Evolutionary conservation across 345 rosid species (phyloP), one percentile per base, ranked within the genome.

Genomic region (Bretschneidera sinensis): DNA sequence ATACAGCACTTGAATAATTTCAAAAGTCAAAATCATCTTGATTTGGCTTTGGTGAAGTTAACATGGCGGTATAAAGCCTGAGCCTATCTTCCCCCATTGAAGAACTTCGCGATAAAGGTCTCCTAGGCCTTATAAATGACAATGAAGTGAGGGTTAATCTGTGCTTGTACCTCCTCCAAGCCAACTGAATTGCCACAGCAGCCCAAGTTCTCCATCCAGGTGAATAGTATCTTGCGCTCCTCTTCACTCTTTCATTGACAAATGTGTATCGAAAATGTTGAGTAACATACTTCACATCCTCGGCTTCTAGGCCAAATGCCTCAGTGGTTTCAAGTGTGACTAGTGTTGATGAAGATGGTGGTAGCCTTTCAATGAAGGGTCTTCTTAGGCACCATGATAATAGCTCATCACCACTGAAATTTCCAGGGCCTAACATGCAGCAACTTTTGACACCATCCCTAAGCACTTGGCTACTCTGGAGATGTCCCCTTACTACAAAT

Each of bases 131-230:
- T 31, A 90, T 90, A 69, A 90, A 94, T 9, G 96, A 94, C 69
- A 94, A 51, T 0, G 97, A 81, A 19, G 92, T 86, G 53, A 94
- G 90, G 3, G 96, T 86, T 21, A 88, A 61, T 25, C 97, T 77
- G 57, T 88, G 97, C 78, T 67, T 88, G 58, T 90, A 86, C 78
- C 99, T 72, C 54, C 96, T 74, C 99, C 99, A 94, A 11, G 99
- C 99, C 60, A 94, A 71, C 81, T 94, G 99, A 65, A 90, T 80
- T 1, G 97, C 96, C 70, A 94, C 99, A 0, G 97, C 96, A 0
- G 95, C 95, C 97, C 97, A 94, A 10, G 99, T 90, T 21, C 99
- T 71, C 99, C 99, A 94, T 9, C 97, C 99, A 0, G 99, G 97
- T 13, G 99, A 94, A 57, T 94, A 90, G 56, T 85, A 90, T 63